Base-by-base conservation (phyloP, 306 rosid species). In the Vicia sativa region DNA sequence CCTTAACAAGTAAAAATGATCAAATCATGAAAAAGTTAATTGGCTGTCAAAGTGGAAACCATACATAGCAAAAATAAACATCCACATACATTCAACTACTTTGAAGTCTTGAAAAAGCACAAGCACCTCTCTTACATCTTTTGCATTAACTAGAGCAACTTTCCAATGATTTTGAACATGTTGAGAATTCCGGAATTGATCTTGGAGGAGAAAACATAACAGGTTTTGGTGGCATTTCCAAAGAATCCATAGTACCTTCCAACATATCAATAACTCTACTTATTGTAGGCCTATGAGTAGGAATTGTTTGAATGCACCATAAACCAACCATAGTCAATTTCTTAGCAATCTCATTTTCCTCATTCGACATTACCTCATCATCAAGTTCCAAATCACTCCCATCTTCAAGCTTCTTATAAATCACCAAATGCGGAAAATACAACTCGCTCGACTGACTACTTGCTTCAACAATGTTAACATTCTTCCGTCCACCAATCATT, bases 191-290 rank as follows among this genome's bases (percentile, higher is more conserved):
- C 37, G 72, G 9, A 14, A 67, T 12, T 61, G 80, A 60, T 65
- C 73, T 66, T 21, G 78, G 68, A 68, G 83, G 77, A 77, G 81
- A 54, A 71, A 11, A 53, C 29, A 85, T 13, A 8, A 62, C 21
- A 59, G 90, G 90, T 71, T 68, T 85, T 48, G 87, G 90, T 71
- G 87, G 90, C 60, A 75, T 72, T 31, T 77, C 81, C 71, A 82
- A 57, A 2, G 81, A 73, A 14, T 82, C 85, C 34, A 59, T 4
- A 64, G 35, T 74, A 61, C 74, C 83, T 72, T 74, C 74, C 62
- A 85, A 55, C 89, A 85, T 79, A 28, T 81, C 89, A 71, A 85
- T 82, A 60, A 85, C 87, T 54, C 3, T 74, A 71, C 62, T 79
- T 21, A 82, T 85, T 11, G 83, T 79, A 13, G 89, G 87, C 15